Evolutionary conservation across 2,329 filamentous ascomycete genomes (phyloP).

Genomic region (Coleophoma cylindrospora): DNA sequence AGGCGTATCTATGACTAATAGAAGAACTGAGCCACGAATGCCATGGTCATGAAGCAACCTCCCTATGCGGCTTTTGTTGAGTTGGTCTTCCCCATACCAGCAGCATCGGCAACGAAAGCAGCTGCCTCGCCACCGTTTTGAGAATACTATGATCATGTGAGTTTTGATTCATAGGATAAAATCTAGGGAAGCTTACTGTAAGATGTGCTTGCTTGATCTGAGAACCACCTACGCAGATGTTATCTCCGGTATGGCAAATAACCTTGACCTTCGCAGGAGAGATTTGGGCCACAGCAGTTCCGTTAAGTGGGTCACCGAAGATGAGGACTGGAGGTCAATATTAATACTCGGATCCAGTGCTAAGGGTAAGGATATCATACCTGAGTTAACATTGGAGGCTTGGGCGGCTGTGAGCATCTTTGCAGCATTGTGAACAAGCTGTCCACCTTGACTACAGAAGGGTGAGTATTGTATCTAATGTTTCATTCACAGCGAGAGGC

Average conservation of each 20-base stretch:
- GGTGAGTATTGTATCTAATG: no score
- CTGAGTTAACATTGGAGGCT: neutral
- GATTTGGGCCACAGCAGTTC: neutral
- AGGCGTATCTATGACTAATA: no score
- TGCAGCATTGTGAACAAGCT: slow-evolving; percentile 1
- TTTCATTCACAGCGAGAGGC: no score
- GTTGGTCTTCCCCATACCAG: neutral
- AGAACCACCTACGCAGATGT: neutral
- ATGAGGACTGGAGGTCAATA: neutral
- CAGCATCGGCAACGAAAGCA: neutral
- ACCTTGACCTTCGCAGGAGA: neutral
- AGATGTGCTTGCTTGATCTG: neutral
- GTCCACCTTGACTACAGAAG: neutral
- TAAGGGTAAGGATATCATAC: neutral
- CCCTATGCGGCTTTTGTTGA: neutral
- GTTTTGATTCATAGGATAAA: neutral
- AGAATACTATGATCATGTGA: neutral
- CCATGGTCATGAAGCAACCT: no score
- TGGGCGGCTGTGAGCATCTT: neutral
- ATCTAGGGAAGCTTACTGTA: neutral
- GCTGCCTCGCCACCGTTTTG: neutral
- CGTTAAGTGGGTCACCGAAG: neutral
- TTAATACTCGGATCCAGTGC: no score
- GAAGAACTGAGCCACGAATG: no score
- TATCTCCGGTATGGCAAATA: neutral